phyloP scores from a whole-genome alignment of 2,329 filamentous ascomycete genomes.

The Pseudogymnoascus sp. region DNA sequence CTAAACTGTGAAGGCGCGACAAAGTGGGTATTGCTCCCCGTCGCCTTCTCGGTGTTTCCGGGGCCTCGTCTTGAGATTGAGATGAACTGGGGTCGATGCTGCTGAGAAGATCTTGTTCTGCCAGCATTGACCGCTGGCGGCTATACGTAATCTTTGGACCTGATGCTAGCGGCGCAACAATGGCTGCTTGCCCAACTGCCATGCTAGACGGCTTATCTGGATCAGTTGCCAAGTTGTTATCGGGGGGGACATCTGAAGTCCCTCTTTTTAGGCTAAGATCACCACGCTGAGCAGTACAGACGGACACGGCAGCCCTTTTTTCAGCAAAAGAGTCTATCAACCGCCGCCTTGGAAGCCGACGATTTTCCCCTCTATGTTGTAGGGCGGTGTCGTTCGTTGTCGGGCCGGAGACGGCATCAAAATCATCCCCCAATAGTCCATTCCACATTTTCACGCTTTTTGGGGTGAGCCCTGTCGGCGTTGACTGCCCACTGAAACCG shows the following conservation, averaged over 20 bases:
- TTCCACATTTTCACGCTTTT: constrained; percentile 23
- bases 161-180: neutral
- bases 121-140: constrained; percentile 27
- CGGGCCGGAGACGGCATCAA: neutral
- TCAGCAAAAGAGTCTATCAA: constrained; percentile 28
- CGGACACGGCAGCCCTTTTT: constrained; percentile 16
- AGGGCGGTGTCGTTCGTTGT: neutral
- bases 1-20: constrained; percentile 21
- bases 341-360: constrained; percentile 19
- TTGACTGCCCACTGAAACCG: constrained; percentile 3
- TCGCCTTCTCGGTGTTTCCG: constrained; percentile 11
- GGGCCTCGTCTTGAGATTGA: constrained; percentile 14
- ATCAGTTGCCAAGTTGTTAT: neutral
- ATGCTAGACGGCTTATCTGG: neutral
- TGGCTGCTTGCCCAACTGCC: neutral
- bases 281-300: constrained; percentile 7
- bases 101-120: constrained; percentile 25
- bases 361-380: constrained; percentile 8
- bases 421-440: constrained; percentile 16
- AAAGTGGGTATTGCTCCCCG: constrained; percentile 22
- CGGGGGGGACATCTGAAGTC: neutral
- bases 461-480: constrained; percentile 9
- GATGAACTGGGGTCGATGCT: neutral
- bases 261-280: constrained; percentile 11
- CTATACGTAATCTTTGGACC: constrained; percentile 28